Evolutionary conservation across 257 asterid species (phyloP), one percentile per base, ranked within the genome.

Genomic region (Solanum clarkiae): DNA sequence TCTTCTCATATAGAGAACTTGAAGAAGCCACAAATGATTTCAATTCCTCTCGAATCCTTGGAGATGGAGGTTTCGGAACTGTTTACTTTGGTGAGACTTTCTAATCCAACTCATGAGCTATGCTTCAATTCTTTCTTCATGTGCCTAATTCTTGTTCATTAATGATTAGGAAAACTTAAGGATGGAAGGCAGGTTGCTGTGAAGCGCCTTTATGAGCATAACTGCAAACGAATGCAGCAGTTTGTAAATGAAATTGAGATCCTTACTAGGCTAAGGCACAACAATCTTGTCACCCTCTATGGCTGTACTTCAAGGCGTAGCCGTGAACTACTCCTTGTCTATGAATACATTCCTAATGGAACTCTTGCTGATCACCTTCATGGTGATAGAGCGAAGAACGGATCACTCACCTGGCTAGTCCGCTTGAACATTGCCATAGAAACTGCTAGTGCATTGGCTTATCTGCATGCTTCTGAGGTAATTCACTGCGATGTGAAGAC

Each of bases 401-500:
- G 45, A 40, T 60, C 47, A 44, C 77, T 81, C 11, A 0, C 29
- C 1, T 81, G 84, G 84, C 47, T 57, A 13, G 7, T 60, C 16
- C 84, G 84, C n/a, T 22, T 81, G 59, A 60, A 81, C 75, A 60
- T 60, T 42, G 84, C 84, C 75, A 42, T 81, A n/a, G 84, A 81
- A 60, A 81, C 57, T 20, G 84, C 84, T 15, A 56, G 72, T 11
- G 84, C 84, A 44, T 81, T 81, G 84, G 75, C 84, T 59, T 81
- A 60, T 24, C 24, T 81, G 44, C 84, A 81, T 24, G 84, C 75
- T 5, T 81, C 60, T 22, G 84, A 81, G 7, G 4, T 81, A 60
- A 81, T 81, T 22, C 84, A 81, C 59, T 65, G 84, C 7, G 84
- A 81, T 81, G 84, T 81, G 24, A 81, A 81, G 84, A 81, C 84